These are phyloP conservation scores for Agaricus blazei DNA, from an alignment of 768 basidiomycete species.

Conservation along the genomic window DNA sequence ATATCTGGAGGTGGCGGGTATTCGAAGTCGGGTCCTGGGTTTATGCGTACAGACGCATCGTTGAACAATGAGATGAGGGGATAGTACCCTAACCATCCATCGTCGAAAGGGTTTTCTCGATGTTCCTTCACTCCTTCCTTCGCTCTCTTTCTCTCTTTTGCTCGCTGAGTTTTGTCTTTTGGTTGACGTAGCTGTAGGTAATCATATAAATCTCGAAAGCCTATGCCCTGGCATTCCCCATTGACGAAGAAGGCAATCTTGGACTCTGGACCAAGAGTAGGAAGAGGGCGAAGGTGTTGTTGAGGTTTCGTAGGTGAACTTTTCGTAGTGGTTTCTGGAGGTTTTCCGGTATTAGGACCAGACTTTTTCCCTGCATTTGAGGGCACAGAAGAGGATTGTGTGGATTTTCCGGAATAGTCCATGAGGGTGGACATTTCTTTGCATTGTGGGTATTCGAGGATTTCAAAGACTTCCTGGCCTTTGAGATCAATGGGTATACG, in stretches of 20 bases:
- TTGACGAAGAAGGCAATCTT: conserved; percentile 89
- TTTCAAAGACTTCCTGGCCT: conserved; percentile 96
- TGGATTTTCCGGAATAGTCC: conserved; percentile 65
- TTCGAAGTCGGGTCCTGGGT: conserved; percentile 85
- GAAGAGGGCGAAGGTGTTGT: conserved; percentile 56
- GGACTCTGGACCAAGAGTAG: conserved; percentile 58
- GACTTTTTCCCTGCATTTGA: conserved; percentile 59
- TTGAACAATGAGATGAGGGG: conserved; percentile 94
- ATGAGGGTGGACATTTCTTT: conserved; percentile 93
- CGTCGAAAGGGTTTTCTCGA: conserved; percentile 84
- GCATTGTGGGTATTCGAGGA: conserved; percentile 77
- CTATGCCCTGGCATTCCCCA: conserved; percentile 76
- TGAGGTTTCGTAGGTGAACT: conserved; percentile 28
- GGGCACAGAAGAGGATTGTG: conserved; percentile 49
- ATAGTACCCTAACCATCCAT: conserved; percentile 93
- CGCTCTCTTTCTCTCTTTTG: conserved; percentile 58
- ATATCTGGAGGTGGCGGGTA: conserved; percentile 78
- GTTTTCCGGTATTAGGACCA: conserved; percentile 50
- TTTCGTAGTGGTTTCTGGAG: conserved; percentile 49
- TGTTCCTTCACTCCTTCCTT: conserved; percentile 69
- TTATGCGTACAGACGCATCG: conserved; percentile 76
- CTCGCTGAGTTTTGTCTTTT: conserved; percentile 49
- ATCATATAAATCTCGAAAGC: conserved; percentile 87
- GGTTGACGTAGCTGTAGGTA: conserved; percentile 77
- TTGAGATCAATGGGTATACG: conserved; percentile 94